Evolutionary conservation across 2,329 filamentous ascomycete species (phyloP), one percentile per base, ranked within the genome.

Genomic region (Phyllosticta citrichinensis): DNA sequence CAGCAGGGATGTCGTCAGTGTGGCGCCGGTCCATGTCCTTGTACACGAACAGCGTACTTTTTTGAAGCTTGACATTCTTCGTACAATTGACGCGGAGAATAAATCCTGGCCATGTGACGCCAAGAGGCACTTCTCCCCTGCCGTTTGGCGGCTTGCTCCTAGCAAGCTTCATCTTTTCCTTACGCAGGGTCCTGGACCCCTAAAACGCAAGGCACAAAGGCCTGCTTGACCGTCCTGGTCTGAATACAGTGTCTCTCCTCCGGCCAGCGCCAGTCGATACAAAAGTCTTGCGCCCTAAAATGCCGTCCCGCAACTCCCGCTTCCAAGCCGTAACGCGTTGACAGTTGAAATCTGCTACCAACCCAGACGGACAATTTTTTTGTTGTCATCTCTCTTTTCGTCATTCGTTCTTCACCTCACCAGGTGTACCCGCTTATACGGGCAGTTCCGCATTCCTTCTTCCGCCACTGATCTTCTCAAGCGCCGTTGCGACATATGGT

Each of bases 381-480:
- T 14, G 17, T 47, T 14, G 9, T 27, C 25, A 8, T n/a, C 17
- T n/a, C n/a, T 17, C 12, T 6, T n/a, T 4, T n/a, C 40, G 40
- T 47, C 40, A 47, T 47, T 47, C 35, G 1, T 40, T 40, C 58
- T 51, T 30, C 9, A 27, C 57, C 19, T 14, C 20, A 12, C 19
- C 51, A 35, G 22, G 10, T 11, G 22, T 35, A 1, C 14, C 14
- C 55, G 9, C 4, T 83, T 77, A 92, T 65, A 92, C 89, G 54
- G 88, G 89, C 68, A 96, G 74, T 70, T 94, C 89, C 47, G 85
- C 83, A 69, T 91, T 92, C 66, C 87, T 83, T 68, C 86, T 80
- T 27, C 84, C 84, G 47, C 89, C 76, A 0, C 89, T 87, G 65
- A 85, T 71, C 66, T 85, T 83, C 71, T 95, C 89, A 64, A 96